Percentiles rank a stretch among this genome's conserved stretches.
phyloP scores from a whole-genome alignment of 441 rosid species.

The Pelargonium cotyledonis region DNA sequence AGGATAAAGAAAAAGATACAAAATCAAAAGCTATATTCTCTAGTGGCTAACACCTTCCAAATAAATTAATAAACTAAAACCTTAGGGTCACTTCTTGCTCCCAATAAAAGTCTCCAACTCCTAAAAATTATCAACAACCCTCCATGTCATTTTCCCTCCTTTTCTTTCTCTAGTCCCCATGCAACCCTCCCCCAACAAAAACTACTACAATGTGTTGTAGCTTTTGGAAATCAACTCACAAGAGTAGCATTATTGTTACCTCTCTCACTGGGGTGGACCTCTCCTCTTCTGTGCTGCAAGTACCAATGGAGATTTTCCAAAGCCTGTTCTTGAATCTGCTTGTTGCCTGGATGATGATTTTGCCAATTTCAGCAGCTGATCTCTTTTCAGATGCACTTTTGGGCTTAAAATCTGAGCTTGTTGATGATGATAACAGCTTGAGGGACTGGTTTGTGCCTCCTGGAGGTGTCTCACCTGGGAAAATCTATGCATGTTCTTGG shows the following conservation, averaged over 20 bases:
- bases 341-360: constrained; percentile 21
- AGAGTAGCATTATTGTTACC: neutral
- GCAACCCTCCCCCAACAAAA: constrained; percentile 32
- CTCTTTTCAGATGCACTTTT: constrained; percentile 60
- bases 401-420: constrained; percentile 59
- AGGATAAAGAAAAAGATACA: constrained; percentile 19
- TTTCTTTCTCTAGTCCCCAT: constrained; percentile 76
- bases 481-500: constrained; percentile 73
- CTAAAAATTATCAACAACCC: constrained; percentile 26
- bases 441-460: constrained; percentile 57
- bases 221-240: neutral
- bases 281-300: constrained; percentile 22
- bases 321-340: constrained; percentile 27
- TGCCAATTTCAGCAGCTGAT: constrained; percentile 34
- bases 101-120: constrained; percentile 28
- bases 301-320: constrained; percentile 54
- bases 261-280: constrained; percentile 11
- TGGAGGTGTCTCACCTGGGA: constrained; percentile 25
- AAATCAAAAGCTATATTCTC: constrained; percentile 18
- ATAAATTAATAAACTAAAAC: constrained; percentile 19
- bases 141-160: constrained; percentile 18
- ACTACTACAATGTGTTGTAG: constrained; percentile 8
- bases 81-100: constrained; percentile 33
- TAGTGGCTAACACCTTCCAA: constrained; percentile 40
- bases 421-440: constrained; percentile 35